phyloP scores from a whole-genome alignment of 2,329 filamentous ascomycete species.

The Purpureocillium lavendulum region DNA sequence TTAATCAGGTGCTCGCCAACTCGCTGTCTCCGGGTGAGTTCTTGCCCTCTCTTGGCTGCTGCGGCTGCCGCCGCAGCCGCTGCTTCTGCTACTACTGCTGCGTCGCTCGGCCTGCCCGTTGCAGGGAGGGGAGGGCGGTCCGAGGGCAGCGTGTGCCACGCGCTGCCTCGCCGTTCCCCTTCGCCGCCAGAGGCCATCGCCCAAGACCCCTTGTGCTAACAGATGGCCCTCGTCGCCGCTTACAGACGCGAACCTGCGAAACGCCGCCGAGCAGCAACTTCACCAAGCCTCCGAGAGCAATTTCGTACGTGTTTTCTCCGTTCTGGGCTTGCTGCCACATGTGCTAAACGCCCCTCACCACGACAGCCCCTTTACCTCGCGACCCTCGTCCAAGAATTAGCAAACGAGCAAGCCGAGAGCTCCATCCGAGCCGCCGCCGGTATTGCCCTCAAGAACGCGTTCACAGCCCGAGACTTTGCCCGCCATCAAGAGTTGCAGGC shows the following conservation, averaged over 20 bases:
- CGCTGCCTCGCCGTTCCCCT: not conserved
- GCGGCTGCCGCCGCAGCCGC: slow-evolving; percentile 1
- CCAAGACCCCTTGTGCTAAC: slow-evolving; percentile 1
- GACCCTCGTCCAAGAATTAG: slow-evolving; percentile 87
- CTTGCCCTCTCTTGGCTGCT: slow-evolving; percentile 2
- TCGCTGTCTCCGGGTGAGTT: slow-evolving; percentile 87
- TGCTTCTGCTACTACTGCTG: slow-evolving; percentile 5
- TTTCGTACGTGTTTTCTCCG: slow-evolving; percentile 58
- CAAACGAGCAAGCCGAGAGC: slow-evolving; percentile 76
- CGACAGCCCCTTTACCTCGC: slow-evolving; percentile 80
- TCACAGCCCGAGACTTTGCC: slow-evolving; percentile 82
- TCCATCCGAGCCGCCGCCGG: slow-evolving; percentile 89
- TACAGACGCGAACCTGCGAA: slow-evolving; percentile 80
- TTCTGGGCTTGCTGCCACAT: slow-evolving; percentile 7
- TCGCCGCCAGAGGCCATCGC: not conserved
- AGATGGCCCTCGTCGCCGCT: not conserved
- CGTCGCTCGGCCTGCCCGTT: slow-evolving; percentile 1
- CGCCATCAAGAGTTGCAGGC: slow-evolving; percentile 84
- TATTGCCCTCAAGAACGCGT: slow-evolving; percentile 96
- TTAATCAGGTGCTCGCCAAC: slow-evolving; percentile 95
- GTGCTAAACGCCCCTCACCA: slow-evolving; percentile 15
- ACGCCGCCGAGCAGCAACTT: slow-evolving; percentile 89
- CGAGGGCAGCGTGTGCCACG: not conserved
- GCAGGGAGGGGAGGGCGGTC: not conserved
- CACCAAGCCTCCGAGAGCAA: slow-evolving; percentile 86